Evolutionary conservation across 2,329 filamentous ascomycete species (phyloP).

Genomic region (Aspergillus viridinutans): DNA sequence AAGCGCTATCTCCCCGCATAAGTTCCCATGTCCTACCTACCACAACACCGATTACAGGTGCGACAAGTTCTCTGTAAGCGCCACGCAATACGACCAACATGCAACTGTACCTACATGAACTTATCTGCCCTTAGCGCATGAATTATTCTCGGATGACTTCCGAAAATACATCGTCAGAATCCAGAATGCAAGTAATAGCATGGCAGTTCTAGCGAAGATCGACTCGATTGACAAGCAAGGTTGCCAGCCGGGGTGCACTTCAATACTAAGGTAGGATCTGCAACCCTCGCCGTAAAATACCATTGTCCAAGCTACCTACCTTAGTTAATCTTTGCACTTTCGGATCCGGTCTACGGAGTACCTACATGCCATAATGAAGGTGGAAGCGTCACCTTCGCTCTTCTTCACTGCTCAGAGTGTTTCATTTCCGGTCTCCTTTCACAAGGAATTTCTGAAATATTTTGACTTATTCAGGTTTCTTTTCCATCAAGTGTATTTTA

Average conservation of each 20-base stretch:
- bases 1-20: neutral
- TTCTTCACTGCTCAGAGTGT: neutral
- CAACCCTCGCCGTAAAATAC: conserved; percentile 1
- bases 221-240: conserved; percentile 6
- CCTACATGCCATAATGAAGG: too few species aligned
- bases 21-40: neutral
- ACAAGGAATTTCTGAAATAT: neutral
- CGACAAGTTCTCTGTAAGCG: neutral
- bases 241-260: conserved; percentile 1
- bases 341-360: too few species aligned
- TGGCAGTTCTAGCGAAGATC: conserved; percentile 13
- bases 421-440: neutral
- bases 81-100: neutral
- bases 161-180: neutral
- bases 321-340: too few species aligned
- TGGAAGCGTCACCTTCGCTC: neutral
- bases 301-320: neutral
- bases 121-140: neutral
- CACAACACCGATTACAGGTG: too few species aligned
- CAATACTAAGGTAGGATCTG: neutral
- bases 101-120: neutral
- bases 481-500: neutral
- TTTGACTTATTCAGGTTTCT: neutral
- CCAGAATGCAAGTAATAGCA: neutral
- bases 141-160: neutral